These are phyloP conservation scores for Dioscorea zingiberensis DNA, from an alignment of 106 monocot species.

Conservation along the genomic window DNA sequence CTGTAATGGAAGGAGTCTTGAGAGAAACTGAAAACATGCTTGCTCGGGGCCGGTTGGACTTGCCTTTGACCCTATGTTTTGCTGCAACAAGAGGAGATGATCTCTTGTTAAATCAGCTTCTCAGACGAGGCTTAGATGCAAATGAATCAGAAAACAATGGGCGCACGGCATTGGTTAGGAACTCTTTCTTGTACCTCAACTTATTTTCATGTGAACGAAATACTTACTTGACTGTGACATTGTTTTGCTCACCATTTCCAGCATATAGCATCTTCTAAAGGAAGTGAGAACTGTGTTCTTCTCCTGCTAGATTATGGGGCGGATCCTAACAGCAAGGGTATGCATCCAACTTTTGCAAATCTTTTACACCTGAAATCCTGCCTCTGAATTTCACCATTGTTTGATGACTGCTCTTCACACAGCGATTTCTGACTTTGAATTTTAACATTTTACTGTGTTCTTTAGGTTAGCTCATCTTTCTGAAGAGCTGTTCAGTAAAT, in stretches of 20 bases:
- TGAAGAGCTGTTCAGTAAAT: no score
- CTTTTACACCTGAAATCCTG: no score
- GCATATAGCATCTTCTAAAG: slow-evolving; percentile 88
- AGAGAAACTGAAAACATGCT: slow-evolving; percentile 56
- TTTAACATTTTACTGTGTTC: no score
- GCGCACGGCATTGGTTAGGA: slow-evolving; percentile 51
- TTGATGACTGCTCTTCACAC: no score
- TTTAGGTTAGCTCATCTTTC: no score
- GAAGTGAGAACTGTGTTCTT: slow-evolving; percentile 55
- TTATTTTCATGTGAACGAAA: no score
- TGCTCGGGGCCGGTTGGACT: slow-evolving; percentile 46
- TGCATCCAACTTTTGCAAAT: slow-evolving; percentile 1
- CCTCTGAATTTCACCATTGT: no score
- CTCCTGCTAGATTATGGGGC: slow-evolving; percentile 77
- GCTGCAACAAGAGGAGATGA: slow-evolving; percentile 60
- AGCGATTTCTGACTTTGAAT: no score
- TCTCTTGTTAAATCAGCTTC: slow-evolving; percentile 49
- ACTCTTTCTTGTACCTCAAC: background rate
- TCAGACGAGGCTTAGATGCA: slow-evolving; percentile 52
- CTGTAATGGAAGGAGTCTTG: slow-evolving; percentile 40
- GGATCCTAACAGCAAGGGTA: slow-evolving; percentile 84
- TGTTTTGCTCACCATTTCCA: slow-evolving; percentile 18
- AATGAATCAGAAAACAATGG: slow-evolving; percentile 54
- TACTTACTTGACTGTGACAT: background rate
- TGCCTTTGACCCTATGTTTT: slow-evolving; percentile 58